Conservation (phyloP, 805 yeast species). For the Pichia nanzhaoensis region DNA sequence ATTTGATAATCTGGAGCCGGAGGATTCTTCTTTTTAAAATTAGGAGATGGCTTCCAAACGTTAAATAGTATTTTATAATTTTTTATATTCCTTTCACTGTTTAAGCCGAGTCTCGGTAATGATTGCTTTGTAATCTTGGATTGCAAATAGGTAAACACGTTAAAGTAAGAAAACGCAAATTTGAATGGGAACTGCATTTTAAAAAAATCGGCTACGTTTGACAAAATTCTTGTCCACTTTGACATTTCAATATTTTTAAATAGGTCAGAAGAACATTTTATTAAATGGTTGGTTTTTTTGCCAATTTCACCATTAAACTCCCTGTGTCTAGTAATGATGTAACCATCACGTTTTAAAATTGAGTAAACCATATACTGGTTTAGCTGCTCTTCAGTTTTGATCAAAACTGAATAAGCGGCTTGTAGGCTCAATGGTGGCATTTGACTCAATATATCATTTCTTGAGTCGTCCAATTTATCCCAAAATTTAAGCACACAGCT, state of each 20-base stretch:
- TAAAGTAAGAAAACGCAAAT: constrained; percentile 13
- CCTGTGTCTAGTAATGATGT: constrained; percentile 41
- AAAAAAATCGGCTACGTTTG: constrained; percentile 2
- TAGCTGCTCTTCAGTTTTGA: constrained; percentile 32
- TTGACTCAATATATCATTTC: constrained; percentile 25
- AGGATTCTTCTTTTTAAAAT: constrained; percentile 64
- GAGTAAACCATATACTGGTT: constrained; percentile 65
- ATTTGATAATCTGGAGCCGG: constrained; percentile 72
- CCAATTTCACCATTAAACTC: constrained; percentile 10
- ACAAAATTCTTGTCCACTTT: constrained; percentile 11
- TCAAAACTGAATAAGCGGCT: constrained; percentile 51
- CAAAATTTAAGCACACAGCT: constrained; percentile 31
- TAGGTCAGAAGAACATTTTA: constrained; percentile 1
- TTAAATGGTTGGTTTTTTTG: neutral
- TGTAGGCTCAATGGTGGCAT: constrained; percentile 48
- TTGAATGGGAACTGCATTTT: constrained; percentile 12
- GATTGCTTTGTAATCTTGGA: constrained; percentile 11
- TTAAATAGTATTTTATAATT: constrained; percentile 41
- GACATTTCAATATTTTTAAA: constrained; percentile 6
- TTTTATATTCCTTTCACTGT: constrained; percentile 18
- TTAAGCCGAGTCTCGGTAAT: neutral
- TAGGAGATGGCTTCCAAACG: constrained; percentile 79
- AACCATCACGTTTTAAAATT: constrained; percentile 72
- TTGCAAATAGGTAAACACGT: constrained; percentile 17
- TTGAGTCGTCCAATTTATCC: constrained; percentile 17